A percentile compares a stretch with the other conserved stretches of the same genome.
phyloP scores from a whole-genome alignment of 2,329 filamentous ascomycete species.

The Mycocentrospora acerina region DNA sequence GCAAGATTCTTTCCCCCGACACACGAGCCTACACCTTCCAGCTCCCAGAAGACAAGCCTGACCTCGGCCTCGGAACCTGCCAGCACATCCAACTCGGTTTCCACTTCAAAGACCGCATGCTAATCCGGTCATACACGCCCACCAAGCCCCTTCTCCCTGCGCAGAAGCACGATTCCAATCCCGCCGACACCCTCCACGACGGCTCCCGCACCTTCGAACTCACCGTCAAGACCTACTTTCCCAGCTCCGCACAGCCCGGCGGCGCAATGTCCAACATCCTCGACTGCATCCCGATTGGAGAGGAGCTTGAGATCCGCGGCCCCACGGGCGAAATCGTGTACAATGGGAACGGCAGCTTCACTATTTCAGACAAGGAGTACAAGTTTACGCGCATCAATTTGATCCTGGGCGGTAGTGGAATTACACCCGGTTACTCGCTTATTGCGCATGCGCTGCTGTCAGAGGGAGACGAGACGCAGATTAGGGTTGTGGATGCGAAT shows the following conservation, averaged over 20 bases:
- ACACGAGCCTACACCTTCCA: constrained; percentile 51
- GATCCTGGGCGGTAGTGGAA: constrained; percentile 53
- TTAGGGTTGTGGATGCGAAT: constrained; percentile 53
- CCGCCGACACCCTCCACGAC: constrained; percentile 5
- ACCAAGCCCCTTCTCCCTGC: constrained; percentile 41
- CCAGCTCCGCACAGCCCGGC: constrained; percentile 50
- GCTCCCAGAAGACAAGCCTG: constrained; percentile 43
- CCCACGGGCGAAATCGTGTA: constrained; percentile 56
- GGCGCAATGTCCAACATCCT: constrained; percentile 58
- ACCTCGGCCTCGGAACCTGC: constrained; percentile 53
- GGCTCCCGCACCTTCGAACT: constrained; percentile 22
- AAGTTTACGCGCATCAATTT: constrained; percentile 51
- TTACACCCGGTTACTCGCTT: constrained; percentile 56
- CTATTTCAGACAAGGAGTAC: constrained; percentile 45
- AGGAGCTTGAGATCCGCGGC: constrained; percentile 55
- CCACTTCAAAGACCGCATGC: constrained; percentile 54
- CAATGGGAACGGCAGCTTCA: constrained; percentile 49
- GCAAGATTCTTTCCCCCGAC: constrained; percentile 47
- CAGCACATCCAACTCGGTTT: constrained; percentile 58
- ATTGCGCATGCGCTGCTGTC: constrained; percentile 47
- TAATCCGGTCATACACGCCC: constrained; percentile 55
- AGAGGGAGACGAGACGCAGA: constrained; percentile 39
- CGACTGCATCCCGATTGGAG: constrained; percentile 51
- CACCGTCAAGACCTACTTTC: constrained; percentile 55
- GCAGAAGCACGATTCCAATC: neutral